Evolutionary conservation across 495 filamentous ascomycete species (phyloP), one percentile per base, ranked within the genome.

Genomic region (Neurospora discreta): DNA sequence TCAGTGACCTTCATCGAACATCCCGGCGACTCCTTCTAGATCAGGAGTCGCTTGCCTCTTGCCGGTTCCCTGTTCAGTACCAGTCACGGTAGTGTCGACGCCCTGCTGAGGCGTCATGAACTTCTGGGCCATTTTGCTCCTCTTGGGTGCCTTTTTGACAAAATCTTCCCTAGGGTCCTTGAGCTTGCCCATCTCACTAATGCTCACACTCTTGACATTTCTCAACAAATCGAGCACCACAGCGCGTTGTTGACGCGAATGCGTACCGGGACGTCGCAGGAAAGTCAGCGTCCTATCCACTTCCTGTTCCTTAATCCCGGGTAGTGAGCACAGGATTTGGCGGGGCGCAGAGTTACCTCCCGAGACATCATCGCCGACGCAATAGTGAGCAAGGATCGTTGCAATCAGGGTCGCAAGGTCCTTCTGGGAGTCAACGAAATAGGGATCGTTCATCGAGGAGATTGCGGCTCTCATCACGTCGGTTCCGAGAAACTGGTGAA

Each of bases 371-470:
- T 65, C 52, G 13, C 26, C 26, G 1, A 65, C 26, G 52, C 26
- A 65, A 77, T 97, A 97, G 30, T 90, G 83, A 6, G 90, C 84
- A 78, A 96, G 86, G 71, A 98, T 95, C 7, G 89, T 87, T 2
- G 94, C 94, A 74, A 99, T 97, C 5, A 97, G 86, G 41, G 89
- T 85, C 16, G 93, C 95, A 11, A 98, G 87, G 42, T 98, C 95
- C 79, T 93, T 96, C 76, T 99, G 95, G 77, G 94, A 88, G 71
- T 99, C 95, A 46, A 97, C 94, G 75, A 98, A 98, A 78, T 98
- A 98, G 1, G 93, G 88, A 71, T 98, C 95, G 80, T 98, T 90
- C 39, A 99, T 86, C 16, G 92, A 95, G 26, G 93, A 91, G 80
- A 97, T 92, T 73, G 90, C 92, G 0, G 91, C 89, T 82, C 90